Evolutionary conservation across 2,329 filamentous ascomycete genomes (phyloP), one percentile per base, ranked within the genome.

Genomic region (Clonostachys sp.): DNA sequence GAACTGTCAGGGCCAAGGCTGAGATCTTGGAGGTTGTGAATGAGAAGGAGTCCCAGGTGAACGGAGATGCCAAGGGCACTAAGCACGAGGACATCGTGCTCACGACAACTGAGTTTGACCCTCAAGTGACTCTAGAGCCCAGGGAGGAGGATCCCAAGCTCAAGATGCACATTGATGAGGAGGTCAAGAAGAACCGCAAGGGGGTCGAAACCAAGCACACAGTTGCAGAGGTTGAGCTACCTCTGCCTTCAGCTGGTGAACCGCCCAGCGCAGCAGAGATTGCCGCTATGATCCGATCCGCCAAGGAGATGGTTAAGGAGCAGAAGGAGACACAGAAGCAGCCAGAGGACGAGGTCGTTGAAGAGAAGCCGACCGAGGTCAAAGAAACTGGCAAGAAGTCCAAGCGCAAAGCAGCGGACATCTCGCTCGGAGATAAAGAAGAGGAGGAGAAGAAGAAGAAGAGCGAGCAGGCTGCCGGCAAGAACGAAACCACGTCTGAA

Each of bases 231-330:
- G 75, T 94, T 12, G 87, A 94, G 53, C 76, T 94, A 60, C 88
- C 91, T 13, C 56, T 80, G 20, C 59, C 65, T 8, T 64, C 59
- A 5, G 75, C 81, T 10, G 80, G 78, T 46, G 81, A 89, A 51
- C 76, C 91, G 9, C 85, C 87, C 0, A 80, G 84, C 12, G 83
- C 89, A 1, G 87, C 91, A 53, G 87, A 94, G 57, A 85, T 91
- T 2, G 79, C 87, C 48, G 80, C 84, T 47, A 91, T 96, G 86
- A 86, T 97, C 50, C 84, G 84, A 30, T 84, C 89, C 59, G 94
- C 94, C 34, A 90, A 86, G 70, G 81, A 85, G 55, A 96, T 96
- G 89, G 91, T 96, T 6, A 80, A 87, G 52, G 70, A 75, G 63
- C 60, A 68, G 42, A 63, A 63, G 12, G 64, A 69, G 9, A 61